A percentile compares a stretch with the other conserved stretches of the same genome.
Conservation (phyloP, 2,329 filamentous ascomycete species). For the Verticillium albo-atrum region DNA sequence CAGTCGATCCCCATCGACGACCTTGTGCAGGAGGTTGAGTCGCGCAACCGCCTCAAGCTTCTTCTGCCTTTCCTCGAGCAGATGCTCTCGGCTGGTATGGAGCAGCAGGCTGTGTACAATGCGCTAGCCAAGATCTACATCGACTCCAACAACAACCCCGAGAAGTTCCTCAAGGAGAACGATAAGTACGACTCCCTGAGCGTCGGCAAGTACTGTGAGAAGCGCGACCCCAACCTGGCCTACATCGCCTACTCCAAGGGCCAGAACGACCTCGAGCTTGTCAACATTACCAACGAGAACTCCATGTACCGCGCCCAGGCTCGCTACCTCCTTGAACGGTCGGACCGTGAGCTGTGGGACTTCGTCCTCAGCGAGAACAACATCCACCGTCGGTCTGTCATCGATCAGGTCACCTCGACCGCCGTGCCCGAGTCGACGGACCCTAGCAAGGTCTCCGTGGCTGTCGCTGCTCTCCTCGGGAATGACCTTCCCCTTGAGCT, state of each 20-base stretch:
- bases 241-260: constrained; percentile 96
- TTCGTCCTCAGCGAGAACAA: constrained; percentile 97
- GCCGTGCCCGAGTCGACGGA: constrained; percentile 91
- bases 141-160: constrained; percentile 95
- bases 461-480: constrained; percentile 87
- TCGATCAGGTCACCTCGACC: constrained; percentile 94
- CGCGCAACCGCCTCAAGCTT: constrained; percentile 90
- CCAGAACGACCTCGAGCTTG: constrained; percentile 93
- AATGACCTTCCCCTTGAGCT: constrained; percentile 89
- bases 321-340: constrained; percentile 86
- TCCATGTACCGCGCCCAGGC: constrained; percentile 99
- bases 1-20: constrained; percentile 88
- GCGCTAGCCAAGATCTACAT: constrained; percentile 99
- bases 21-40: constrained; percentile 91
- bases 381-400: constrained; percentile 84
- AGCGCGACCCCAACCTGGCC: constrained; percentile 92
- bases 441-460: constrained; percentile 90
- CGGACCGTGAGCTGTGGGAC: constrained; percentile 85
- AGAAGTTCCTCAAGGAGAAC: constrained; percentile 96
- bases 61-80: constrained; percentile 93
- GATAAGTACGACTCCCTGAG: constrained; percentile 89
- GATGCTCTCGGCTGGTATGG: constrained; percentile 82
- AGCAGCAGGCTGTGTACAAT: constrained; percentile 95
- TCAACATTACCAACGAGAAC: constrained; percentile 98
- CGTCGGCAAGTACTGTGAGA: constrained; percentile 98